These are phyloP conservation scores for Xylaria castorea DNA, from an alignment of 495 filamentous ascomycete species.

Conservation along the genomic window DNA sequence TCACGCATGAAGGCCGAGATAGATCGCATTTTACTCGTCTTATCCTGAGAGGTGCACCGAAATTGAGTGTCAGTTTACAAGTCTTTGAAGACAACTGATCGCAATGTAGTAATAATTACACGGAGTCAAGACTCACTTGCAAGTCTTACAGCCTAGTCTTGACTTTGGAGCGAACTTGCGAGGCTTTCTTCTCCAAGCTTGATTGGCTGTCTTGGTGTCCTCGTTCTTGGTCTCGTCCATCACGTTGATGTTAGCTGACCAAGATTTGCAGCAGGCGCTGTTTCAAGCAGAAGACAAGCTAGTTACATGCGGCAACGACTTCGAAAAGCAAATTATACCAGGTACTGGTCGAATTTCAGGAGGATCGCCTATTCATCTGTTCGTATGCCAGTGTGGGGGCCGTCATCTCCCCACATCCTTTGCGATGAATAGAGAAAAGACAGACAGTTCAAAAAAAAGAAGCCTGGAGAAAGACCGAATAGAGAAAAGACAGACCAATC, in stretches of 20 bases:
- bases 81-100: constrained; percentile 15
- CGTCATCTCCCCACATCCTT: background rate
- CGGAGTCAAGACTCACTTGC: constrained; percentile 42
- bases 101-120: constrained; percentile 19
- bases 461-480: background rate
- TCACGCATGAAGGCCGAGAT: constrained; percentile 29
- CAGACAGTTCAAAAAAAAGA: background rate
- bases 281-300: background rate
- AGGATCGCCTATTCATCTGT: background rate
- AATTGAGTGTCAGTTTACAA: constrained; percentile 17
- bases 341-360: background rate
- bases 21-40: constrained; percentile 36
- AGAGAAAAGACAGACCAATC: constrained; percentile 24
- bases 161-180: constrained; percentile 47
- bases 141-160: constrained; percentile 46
- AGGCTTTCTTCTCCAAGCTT: constrained; percentile 43
- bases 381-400: background rate
- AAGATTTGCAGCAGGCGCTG: constrained; percentile 10
- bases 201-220: constrained; percentile 25
- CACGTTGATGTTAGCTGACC: constrained; percentile 11
- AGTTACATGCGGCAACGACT: background rate
- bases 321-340: background rate
- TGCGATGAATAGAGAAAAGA: constrained; percentile 8
- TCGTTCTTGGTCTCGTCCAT: constrained; percentile 6
- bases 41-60: constrained; percentile 23